Evolutionary conservation across 1,139 yeast genomes (phyloP), one percentile per base, ranked within the genome.

Genomic region (Blastobotrys buckinghamii): DNA sequence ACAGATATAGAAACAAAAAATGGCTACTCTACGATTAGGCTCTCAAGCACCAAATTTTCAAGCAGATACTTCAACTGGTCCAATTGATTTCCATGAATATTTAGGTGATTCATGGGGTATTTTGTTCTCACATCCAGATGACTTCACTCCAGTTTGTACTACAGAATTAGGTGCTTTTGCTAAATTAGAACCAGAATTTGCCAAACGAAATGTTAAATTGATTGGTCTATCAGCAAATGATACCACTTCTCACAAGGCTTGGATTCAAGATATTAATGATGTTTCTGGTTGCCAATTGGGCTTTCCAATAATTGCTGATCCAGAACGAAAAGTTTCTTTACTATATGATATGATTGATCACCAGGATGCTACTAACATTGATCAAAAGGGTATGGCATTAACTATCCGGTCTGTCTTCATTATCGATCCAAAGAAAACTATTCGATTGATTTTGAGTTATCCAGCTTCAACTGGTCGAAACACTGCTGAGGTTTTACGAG

Each of bases 131-230:
- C 95, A 86, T 69, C 95, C 95, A 54, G 94, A 82, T 63, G 94
- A 84, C 64, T 84, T 82, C 74, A 86, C 95, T 44, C 95, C 95
- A 48, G 92, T 86, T 47, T 86, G 95, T 72, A 86, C 95, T 58
- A 86, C 95, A 51, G 95, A 86, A 72, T 76, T 86, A 57, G 95
- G 95, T 55, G 95, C 94, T 10, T 84, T 86, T 61, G 89, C 92
- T 60, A 80, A 82, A 66, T 75, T 86, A 64, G 86, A 84, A 71
- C 87, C 87, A 42, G 94, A 86, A 69, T 86, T 86, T 66, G 74
- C 81, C 64, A 77, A 81, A 72, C 79, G 95, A 67, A 77, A 77
- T 49, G 86, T 82, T 59, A 84, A 85, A 73, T 74, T 86, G 64
- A 76, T 85, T 65, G 95, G 94, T 53, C 74, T 86, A 53, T 82